Base-by-base conservation (phyloP, 2,329 filamentous ascomycete species). In the Ceratocystis cubensis region DNA sequence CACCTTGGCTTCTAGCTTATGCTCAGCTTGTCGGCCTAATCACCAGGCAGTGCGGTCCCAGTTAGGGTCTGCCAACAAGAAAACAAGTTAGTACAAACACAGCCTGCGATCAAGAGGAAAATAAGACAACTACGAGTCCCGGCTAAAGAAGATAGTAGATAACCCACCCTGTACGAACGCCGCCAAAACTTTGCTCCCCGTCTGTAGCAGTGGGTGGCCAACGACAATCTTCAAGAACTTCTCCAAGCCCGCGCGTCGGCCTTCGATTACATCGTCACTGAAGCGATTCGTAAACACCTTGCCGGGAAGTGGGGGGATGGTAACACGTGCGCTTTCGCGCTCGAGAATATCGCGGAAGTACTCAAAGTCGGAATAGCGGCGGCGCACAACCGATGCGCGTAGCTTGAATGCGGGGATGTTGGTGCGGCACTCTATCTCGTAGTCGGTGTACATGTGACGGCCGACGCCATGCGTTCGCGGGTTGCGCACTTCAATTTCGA, bases 371-470 rank as follows among this genome's bases (percentile, higher is more conserved):
- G 88, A 94, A 81, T 99, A 99, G 64, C 94, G 90, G 69, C 94
- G 87, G 71, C 92, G 91, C 69, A 99, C 94, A 71, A 86, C 85
- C 70, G 87, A 91, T 75, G 89, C 84, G 71, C 92, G 91, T 72
- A 96, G 86, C 80, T 97, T 97, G 84, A 99, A 99, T 72, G 94
- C 92, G 67, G 94, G 94, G 74, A 99, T 99, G 79, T 99, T 99
- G 78, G 94, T 99, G 73, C 89, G 88, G 80, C 94, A 96, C 72
- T 96, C 84, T 74, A 99, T 96, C 78, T 97, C 92, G 81, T 97
- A 99, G 78, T 95, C 94, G 65, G 94, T 99, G 81, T 97, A 97
- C 91, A 96, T 96, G 79, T 86, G 85, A 71, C 94, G 89, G 70
- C 92, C 93, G 74, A 94, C 91, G 75, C 95, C 94, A 77, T 96